A percentile compares a stretch with the other conserved stretches of the same genome.
These are phyloP conservation scores for Capsicum baccatum DNA, from an alignment of 257 asterid genomes.

Conservation along the genomic window DNA sequence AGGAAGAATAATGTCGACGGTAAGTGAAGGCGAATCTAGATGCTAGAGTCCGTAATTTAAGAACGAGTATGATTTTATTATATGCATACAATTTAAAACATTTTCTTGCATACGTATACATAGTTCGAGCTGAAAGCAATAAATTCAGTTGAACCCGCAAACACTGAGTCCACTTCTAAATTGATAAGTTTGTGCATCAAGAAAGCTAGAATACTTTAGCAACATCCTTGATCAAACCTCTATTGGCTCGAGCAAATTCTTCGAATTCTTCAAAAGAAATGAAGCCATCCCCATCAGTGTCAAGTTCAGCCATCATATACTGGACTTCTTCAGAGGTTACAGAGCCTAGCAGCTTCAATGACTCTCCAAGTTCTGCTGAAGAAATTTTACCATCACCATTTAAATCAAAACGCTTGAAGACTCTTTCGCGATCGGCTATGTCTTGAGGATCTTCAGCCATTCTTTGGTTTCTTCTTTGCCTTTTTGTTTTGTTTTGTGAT, in stretches of 20 bases:
- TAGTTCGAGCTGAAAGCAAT: background rate
- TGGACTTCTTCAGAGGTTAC: slow-evolving; percentile 67
- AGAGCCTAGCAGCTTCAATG: slow-evolving; percentile 72
- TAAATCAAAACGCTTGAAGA: slow-evolving; percentile 78
- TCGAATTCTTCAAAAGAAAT: slow-evolving; percentile 71
- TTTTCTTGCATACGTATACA: background rate
- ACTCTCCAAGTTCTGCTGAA: slow-evolving; percentile 72
- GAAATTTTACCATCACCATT: slow-evolving; percentile 89
- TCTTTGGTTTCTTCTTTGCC: slow-evolving; percentile 26
- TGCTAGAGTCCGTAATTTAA: background rate
- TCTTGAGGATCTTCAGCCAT: slow-evolving; percentile 74
- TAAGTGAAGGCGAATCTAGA: background rate
- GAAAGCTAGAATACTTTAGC: slow-evolving; percentile 68
- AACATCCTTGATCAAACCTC: slow-evolving; percentile 73
- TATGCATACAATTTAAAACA: background rate
- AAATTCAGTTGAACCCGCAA: background rate
- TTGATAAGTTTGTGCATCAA: background rate
- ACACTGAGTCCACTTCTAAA: background rate
- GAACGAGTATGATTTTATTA: background rate
- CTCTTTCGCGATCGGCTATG: slow-evolving; percentile 62
- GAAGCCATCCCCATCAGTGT: slow-evolving; percentile 82
- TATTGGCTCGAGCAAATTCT: slow-evolving; percentile 66
- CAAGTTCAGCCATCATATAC: slow-evolving; percentile 86
- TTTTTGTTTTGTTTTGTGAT: background rate
- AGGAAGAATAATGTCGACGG: background rate